These are phyloP conservation scores for Lojkania enalia DNA, from an alignment of 2,329 filamentous ascomycete species.

Conservation along the genomic window DNA sequence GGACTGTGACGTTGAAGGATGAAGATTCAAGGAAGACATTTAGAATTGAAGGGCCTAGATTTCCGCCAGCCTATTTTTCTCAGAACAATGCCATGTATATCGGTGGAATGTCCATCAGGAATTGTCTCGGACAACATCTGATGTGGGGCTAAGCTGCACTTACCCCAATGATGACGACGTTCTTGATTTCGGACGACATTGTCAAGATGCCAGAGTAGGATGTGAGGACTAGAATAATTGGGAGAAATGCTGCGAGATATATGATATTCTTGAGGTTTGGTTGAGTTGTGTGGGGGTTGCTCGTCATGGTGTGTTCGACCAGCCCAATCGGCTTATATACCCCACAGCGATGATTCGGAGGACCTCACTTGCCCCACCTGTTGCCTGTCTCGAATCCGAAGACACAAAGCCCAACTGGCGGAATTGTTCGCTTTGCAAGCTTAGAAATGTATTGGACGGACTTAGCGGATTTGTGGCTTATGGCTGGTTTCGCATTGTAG, in stretches of 20 bases:
- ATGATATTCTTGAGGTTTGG: background rate
- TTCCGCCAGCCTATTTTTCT: slow-evolving; percentile 42
- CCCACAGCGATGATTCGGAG: slow-evolving; percentile 10
- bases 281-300: slow-evolving; percentile 13
- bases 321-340: slow-evolving; percentile 14
- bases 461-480: too few species aligned
- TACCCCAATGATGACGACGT: slow-evolving; percentile 50
- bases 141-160: slow-evolving; percentile 18
- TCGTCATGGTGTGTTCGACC: slow-evolving; percentile 8
- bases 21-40: slow-evolving; percentile 44
- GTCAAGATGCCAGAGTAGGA: slow-evolving; percentile 5
- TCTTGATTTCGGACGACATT: slow-evolving; percentile 40
- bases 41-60: slow-evolving; percentile 49
- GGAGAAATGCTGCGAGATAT: slow-evolving; percentile 11
- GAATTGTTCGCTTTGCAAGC: too few species aligned
- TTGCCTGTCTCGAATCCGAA: background rate
- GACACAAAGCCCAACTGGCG: background rate
- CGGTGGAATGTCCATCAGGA: slow-evolving; percentile 13
- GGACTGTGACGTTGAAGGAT: slow-evolving; percentile 59
- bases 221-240: slow-evolving; percentile 6
- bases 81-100: slow-evolving; percentile 9
- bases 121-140: too few species aligned
- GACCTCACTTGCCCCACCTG: slow-evolving; percentile 2
- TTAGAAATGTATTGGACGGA: too few species aligned
- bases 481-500: too few species aligned